Percentiles rank a stretch among this genome's conserved stretches.
phyloP scores from a whole-genome alignment of 495 filamentous ascomycete species.

The Xylaria flabelliformis region DNA sequence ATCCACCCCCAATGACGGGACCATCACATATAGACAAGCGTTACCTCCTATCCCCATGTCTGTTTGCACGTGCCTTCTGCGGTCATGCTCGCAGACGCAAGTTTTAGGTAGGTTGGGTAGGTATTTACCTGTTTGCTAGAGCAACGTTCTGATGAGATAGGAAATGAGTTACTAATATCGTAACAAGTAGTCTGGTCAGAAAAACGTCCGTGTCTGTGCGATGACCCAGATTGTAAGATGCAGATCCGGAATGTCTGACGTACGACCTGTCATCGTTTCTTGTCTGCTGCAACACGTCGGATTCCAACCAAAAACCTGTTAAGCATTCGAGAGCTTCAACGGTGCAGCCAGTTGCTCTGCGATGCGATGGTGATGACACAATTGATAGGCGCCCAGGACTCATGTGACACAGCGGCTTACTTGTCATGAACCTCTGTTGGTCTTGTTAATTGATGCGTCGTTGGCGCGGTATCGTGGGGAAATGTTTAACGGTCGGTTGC shows the following conservation, averaged over 20 bases:
- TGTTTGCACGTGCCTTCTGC: not conserved
- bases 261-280: not conserved
- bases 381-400: not conserved
- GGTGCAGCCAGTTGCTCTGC: not conserved
- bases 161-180: not conserved
- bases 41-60: not conserved
- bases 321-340: not conserved
- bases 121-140: not conserved
- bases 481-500: not conserved
- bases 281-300: not conserved
- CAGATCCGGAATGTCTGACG: constrained; percentile 1
- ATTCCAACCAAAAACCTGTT: not conserved
- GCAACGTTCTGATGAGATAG: not conserved
- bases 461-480: not conserved
- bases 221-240: not conserved
- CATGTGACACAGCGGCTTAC: constrained; percentile 16
- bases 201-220: not conserved
- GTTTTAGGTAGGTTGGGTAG: not conserved
- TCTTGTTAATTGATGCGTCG: not conserved
- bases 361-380: not conserved
- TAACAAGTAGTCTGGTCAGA: not conserved
- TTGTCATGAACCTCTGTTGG: constrained; percentile 10
- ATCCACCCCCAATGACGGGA: not conserved
- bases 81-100: not conserved
- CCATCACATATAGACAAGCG: not conserved